Percentiles rank a stretch among this genome's conserved stretches.
phyloP scores from a whole-genome alignment of 208 protist genomes.

The Jaenimonas drosophilae region DNA sequence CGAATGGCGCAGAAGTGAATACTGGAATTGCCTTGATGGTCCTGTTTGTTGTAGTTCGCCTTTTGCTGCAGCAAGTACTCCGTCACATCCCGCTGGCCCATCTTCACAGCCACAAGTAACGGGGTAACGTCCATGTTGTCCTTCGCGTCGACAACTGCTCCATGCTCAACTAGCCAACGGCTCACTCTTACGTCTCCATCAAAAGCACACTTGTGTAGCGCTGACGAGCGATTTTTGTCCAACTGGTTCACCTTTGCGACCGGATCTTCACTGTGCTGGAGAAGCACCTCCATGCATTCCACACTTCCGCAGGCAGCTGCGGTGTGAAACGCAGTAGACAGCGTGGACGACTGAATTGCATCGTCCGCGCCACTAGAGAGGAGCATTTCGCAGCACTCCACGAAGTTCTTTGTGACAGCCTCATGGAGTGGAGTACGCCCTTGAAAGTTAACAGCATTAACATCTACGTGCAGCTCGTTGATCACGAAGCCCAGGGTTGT shows the following conservation, averaged over 20 bases:
- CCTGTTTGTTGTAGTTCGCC: conserved; percentile 58
- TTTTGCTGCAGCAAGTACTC: conserved; percentile 65
- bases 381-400: conserved; percentile 74
- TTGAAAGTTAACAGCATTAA: conserved; percentile 75
- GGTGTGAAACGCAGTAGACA: conserved; percentile 87
- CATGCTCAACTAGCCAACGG: conserved; percentile 83
- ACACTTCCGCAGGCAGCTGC: conserved; percentile 83
- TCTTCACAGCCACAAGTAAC: conserved; percentile 85
- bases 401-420: conserved; percentile 74
- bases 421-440: conserved; percentile 84
- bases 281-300: conserved; percentile 81
- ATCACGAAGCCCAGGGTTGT: conserved; percentile 61
- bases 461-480: conserved; percentile 41
- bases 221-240: conserved; percentile 72
- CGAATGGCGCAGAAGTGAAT: conserved; percentile 85
- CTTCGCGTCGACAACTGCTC: conserved; percentile 62
- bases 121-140: conserved; percentile 68
- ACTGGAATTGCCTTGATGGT: conserved; percentile 64
- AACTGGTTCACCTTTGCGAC: conserved; percentile 72
- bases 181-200: conserved; percentile 85
- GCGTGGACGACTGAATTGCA: conserved; percentile 64
- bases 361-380: conserved; percentile 75
- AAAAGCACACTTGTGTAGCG: conserved; percentile 86
- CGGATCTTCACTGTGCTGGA: conserved; percentile 54
- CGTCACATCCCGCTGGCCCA: conserved; percentile 67